Evolutionary conservation across 345 rosid genomes (phyloP), one percentile per base, ranked within the genome.

Genomic region (Laguncularia racemosa): DNA sequence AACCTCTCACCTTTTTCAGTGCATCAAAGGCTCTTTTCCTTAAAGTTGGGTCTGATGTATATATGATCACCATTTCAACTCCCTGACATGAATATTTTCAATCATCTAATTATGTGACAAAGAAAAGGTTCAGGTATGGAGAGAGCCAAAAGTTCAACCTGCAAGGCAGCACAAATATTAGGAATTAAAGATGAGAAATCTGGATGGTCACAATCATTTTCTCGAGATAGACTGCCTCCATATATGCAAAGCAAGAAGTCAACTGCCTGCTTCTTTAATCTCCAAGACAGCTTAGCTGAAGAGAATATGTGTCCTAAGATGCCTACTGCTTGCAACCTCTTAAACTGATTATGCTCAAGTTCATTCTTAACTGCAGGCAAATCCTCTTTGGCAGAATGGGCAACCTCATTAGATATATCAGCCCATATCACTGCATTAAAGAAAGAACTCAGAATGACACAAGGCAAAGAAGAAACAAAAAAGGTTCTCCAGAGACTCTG

Each of bases 301-400:
- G 89, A 72, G 45, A 89, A 64, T 73, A 87, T 45, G 70, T 80
- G 70, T 75, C 74, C 87, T 64, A 84, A 63, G 88, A 85, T 86
- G 77, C 83, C 89, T 58, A 85, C 40, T 44, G 95, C 85, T 81
- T 72, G 81, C 99, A 95, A 93, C 67, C 89, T 76, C 66, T 80
- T 76, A 33, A 69, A 71, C 53, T 66, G 90, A 64, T 73, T 72
- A 59, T 50, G 74, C 72, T 50, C 74, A 67, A 89, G 89, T 70
- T 83, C 86, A 52, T 63, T 48, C 73, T 72, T 73, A 47, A 80
- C 67, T 44, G 59, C 53, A 63, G 66, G 57, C 59, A 82, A 59
- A 64, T 76, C 67, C 23, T 72, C 81, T 64, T 68, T 56, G 52
- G 79, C 79, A 67, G 78, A 78, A 60, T 69, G 79, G 57, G 78